Base-by-base conservation (phyloP, 306 rosid species). In the Gynostemma pentaphyllum region DNA sequence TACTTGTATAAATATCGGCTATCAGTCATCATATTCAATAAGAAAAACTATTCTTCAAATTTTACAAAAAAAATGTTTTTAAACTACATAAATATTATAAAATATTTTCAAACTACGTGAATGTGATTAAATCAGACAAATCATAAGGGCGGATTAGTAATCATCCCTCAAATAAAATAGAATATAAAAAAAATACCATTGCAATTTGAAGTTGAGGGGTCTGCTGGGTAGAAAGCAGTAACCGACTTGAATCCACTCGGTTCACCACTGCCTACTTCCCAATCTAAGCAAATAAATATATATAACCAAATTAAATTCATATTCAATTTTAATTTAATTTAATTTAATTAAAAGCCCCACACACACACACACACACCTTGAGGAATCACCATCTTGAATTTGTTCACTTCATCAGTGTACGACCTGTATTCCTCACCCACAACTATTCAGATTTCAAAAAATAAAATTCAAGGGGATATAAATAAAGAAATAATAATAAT, bases 221-320 rank as follows among this genome's bases (percentile, higher is more conserved):
- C 88, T 69, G 56, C 65, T 6, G 98, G 96, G 68, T 78, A 91
- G 78, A 91, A 91, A 24, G 98, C 98, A 15, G 95, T 85, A 11
- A 91, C 52, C 2, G 92, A 91, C 75, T 91, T 91, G 64, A 83
- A 88, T 7, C 95, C 96, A 72, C 52, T 79, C 45, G 95, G 82
- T 11, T 91, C 95, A 48, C 92, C 96, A 14, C 64, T 82, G 15
- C 96, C 98, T 14, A 82, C 77, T 79, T 76, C 75, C 98, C 98
- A 91, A 41, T 80, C 98, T 82, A 50, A 47, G 40, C 62, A 65
- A 66, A 51, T 55, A 7, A n/a, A n/a, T n/a, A n/a, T n/a, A n/a
- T n/a, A n/a, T n/a, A n/a, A n/a, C n/a, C n/a, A n/a, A n/a, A n/a
- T n/a, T n/a, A n/a, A n/a, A n/a, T n/a, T n/a, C n/a, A n/a, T n/a